Evolutionary conservation across 176 grass and related monocot species (phyloP), one percentile per base, ranked within the genome.

Genomic region (Saccharum spontaneum): DNA sequence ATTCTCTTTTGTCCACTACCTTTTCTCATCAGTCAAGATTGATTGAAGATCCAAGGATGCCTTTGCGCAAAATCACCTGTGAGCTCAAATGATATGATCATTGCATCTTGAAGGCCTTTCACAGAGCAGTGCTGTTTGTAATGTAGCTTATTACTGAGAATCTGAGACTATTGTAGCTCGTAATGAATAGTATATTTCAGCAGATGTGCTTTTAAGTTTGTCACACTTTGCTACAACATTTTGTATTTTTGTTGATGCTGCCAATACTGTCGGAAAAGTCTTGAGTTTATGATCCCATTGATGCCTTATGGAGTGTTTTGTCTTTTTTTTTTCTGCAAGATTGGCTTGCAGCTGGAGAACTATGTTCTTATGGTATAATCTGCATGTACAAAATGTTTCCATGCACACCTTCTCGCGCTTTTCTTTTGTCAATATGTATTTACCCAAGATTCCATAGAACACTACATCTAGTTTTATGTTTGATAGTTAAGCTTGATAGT

Each of bases 11-110:
- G 89, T 96, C 65, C 94, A 93, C 86, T 96, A 96, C 67, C 91
- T 96, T 83, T 96, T 96, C 87, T 89, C 94, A 39, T 93, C 91
- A 38, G 94, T 96, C 63, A 96, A 96, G 82, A 96, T 96, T 78
- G 94, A 96, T 91, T 96, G 84, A 92, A 84, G 75, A 11, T 69
- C 41, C 14, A 70, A 74, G 49, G 69, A 69, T 75, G 26, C 37
- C 49, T 62, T 39, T 68, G 33, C 59, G 39, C 79, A n/a, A 33
- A 54, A 61, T 81, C 18, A 81, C 24, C 46, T 75, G 14, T 28
- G 67, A 69, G 64, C 48, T 16, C 31, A 74, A 57, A 83, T 90
- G 48, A 43, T 90, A 62, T 87, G 48, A 63, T 70, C 49, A 55
- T 67, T 69, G 41, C 40, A 43, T 75, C 15, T 63, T 66, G 68